Conservation (phyloP, 345 rosid species). For the Kandelia obovata region DNA sequence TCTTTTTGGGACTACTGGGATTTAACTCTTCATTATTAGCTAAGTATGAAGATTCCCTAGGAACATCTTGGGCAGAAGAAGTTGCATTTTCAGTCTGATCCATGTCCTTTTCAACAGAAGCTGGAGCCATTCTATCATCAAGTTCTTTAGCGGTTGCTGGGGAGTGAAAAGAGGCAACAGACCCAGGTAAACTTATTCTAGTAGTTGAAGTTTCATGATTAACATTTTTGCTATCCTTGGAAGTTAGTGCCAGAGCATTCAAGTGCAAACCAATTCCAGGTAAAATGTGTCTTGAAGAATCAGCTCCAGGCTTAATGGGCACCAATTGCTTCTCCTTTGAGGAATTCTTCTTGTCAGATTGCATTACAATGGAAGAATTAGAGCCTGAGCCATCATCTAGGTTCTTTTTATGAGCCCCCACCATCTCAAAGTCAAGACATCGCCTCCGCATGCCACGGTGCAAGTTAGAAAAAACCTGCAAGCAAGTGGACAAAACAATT, state of each 20-base stretch:
- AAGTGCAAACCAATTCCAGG: slow-evolving; percentile 96
- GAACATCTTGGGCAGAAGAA: slow-evolving; percentile 45
- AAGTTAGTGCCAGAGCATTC: slow-evolving; percentile 64
- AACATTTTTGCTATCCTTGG: slow-evolving; percentile 37
- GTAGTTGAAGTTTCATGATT: slow-evolving; percentile 41
- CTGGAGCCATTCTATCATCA: slow-evolving; percentile 38
- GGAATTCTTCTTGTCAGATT: slow-evolving; percentile 25
- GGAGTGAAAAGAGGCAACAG: slow-evolving; percentile 40
- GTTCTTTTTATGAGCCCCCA: slow-evolving; percentile 50
- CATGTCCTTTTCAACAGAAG: slow-evolving; percentile 34
- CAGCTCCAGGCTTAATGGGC: slow-evolving; percentile 37
- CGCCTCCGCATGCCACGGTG: slow-evolving; percentile 90
- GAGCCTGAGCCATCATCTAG: slow-evolving; percentile 30
- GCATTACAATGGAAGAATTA: slow-evolving; percentile 25
- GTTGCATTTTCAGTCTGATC: slow-evolving; percentile 36
- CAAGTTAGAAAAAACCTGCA: slow-evolving; percentile 52
- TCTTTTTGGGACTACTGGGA: slow-evolving; percentile 76
- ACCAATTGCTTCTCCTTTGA: slow-evolving; percentile 35
- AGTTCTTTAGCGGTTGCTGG: slow-evolving; percentile 37
- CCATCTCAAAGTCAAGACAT: slow-evolving; percentile 84
- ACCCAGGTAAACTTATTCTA: slow-evolving; percentile 39
- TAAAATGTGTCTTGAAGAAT: slow-evolving; percentile 50
- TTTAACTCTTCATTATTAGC: slow-evolving; percentile 50
- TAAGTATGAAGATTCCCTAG: slow-evolving; percentile 39
- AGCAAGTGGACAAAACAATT: slow-evolving; percentile 18